Evolutionary conservation across 768 basidiomycete species (phyloP), one percentile per base, ranked within the genome.

Genomic region (Boletus barrowsii): DNA sequence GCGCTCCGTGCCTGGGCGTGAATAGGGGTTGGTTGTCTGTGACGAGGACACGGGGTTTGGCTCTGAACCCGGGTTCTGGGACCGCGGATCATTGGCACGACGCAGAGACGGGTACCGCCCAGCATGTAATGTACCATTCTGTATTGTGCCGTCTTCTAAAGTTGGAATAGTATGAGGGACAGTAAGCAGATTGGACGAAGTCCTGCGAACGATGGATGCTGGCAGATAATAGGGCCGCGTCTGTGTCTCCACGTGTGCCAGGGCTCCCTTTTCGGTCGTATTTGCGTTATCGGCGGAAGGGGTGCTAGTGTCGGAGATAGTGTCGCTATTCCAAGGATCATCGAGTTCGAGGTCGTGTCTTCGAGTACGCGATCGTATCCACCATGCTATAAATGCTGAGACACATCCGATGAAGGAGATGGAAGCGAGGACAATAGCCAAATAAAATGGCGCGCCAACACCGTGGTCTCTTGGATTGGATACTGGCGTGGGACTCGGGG

Each of bases 371-470:
- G 75, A 60, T 36, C 81, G 76, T 53, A 83, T 63, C 55, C 71
- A 73, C 76, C 77, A 82, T 1, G 79, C 76, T 32, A 80, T 61
- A n/a, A 83, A 58, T 37, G 79, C 75, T 15, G 76, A 64, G 33
- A 82, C 41, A 48, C 74, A 72, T 7, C 79, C 77, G 46, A 81
- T 56, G 33, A 75, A 71, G 17, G 74, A 72, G 54, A 85, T 72
- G 0, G 68, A 67, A 32, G 78, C 82, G 4, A 83, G 68, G n/a
- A 73, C 70, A 48, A 84, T 73, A 24, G 73, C 79, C 5, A 81
- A 61, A 58, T 83, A 83, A 60, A 81, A 75, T 36, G 78, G 75
- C 2, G 78, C 66, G 3, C 67, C 67, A 10, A 62, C 55, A 6
- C 64, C 64, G 14, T 62, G 64, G 39, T 57, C 62, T n/a, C 15